These are phyloP conservation scores for Paraphysoderma sedebokerense DNA, from an alignment of 371 early-diverging fungal species.

Conservation along the genomic window DNA sequence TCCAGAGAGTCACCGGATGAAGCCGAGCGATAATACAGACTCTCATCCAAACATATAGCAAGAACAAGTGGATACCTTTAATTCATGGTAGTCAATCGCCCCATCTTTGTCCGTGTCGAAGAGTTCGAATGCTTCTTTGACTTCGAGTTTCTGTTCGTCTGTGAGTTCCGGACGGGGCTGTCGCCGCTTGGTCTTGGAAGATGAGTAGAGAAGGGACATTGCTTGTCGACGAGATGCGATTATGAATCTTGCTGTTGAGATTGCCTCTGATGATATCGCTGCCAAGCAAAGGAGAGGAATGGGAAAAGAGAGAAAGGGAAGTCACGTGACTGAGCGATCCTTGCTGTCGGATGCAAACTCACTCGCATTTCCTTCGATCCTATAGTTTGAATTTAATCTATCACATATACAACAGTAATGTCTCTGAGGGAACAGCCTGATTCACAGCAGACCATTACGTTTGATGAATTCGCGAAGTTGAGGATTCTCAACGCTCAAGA, in stretches of 20 bases:
- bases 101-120: constrained; percentile 59
- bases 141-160: constrained; percentile 45
- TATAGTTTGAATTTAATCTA: background rate
- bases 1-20: too few species aligned
- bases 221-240: background rate
- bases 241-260: background rate
- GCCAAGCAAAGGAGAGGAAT: background rate
- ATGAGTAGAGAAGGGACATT: background rate
- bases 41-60: too few species aligned
- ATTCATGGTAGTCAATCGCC: constrained; percentile 50
- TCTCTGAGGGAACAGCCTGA: too few species aligned
- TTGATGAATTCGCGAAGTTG: background rate
- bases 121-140: constrained; percentile 51
- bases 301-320: background rate
- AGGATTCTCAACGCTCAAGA: background rate
- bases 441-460: background rate
- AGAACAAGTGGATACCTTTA: constrained; percentile 40
- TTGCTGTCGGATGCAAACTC: background rate
- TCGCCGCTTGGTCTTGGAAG: constrained; percentile 12
- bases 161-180: constrained; percentile 23
- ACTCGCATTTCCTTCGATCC: background rate
- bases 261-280: background rate
- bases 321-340: background rate
- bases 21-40: too few species aligned
- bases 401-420: background rate